These are phyloP conservation scores for Ceratocystis lukuohia DNA, from an alignment of 2,329 filamentous ascomycete genomes.

Conservation along the genomic window DNA sequence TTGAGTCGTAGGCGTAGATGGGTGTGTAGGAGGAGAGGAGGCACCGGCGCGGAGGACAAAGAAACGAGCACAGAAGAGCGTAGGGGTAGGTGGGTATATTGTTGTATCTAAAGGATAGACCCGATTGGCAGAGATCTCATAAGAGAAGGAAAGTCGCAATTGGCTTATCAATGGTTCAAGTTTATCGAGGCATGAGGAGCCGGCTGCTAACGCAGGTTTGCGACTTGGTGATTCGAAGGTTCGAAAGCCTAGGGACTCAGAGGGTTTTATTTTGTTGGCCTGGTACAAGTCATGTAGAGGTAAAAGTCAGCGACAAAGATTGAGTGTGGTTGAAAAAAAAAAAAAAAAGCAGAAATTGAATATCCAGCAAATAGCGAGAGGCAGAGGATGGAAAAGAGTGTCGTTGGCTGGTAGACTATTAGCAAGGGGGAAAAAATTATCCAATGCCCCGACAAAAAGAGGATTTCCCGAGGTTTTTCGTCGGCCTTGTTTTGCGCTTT, in stretches of 20 bases:
- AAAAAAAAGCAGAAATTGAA: background rate
- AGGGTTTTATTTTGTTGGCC: background rate
- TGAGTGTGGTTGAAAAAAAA: background rate
- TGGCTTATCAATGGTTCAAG: background rate
- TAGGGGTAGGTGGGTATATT: background rate
- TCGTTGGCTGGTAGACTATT: background rate
- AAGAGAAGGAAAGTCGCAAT: background rate
- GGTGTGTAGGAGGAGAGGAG: background rate
- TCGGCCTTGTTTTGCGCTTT: background rate
- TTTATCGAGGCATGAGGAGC: background rate
- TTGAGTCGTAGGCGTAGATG: background rate
- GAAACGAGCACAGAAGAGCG: background rate
- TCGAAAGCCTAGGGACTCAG: background rate
- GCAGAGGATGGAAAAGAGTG: background rate
- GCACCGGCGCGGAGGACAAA: background rate
- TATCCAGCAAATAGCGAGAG: background rate
- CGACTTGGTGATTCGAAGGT: background rate
- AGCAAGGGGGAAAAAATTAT: background rate
- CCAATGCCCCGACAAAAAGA: background rate
- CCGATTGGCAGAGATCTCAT: background rate
- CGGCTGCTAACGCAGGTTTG: background rate
- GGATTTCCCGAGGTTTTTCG: slow-evolving; percentile 3
- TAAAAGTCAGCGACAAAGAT: background rate
- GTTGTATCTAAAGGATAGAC: background rate
- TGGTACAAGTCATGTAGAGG: no score